Percentiles rank a stretch among this genome's conserved stretches.
phyloP scores from a whole-genome alignment of 768 basidiomycete genomes.

The Nevesoporus exiguus region DNA sequence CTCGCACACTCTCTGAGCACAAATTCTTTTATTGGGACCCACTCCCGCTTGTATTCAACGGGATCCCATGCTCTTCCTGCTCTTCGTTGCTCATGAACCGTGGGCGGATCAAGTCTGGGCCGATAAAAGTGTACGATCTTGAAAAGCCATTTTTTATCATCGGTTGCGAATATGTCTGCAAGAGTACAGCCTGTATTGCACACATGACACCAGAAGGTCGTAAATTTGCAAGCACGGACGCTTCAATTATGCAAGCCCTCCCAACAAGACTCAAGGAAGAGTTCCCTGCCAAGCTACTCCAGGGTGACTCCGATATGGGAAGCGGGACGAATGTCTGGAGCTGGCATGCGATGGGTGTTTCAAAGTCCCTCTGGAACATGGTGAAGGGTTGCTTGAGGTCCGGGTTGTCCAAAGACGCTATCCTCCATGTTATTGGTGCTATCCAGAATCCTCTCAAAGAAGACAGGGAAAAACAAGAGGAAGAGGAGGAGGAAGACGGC shows the following conservation, averaged over 20 bases:
- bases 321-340: slow-evolving; percentile 64
- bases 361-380: slow-evolving; percentile 69
- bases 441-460: slow-evolving; percentile 45
- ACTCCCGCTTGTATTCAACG: slow-evolving; percentile 77
- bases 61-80: slow-evolving; percentile 71
- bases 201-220: slow-evolving; percentile 50
- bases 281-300: slow-evolving; percentile 63
- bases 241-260: slow-evolving; percentile 65
- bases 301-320: slow-evolving; percentile 56
- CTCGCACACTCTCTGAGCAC: slow-evolving; percentile 69
- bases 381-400: slow-evolving; percentile 55
- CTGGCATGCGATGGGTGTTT: slow-evolving; percentile 75
- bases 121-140: slow-evolving; percentile 76
- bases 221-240: slow-evolving; percentile 68
- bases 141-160: slow-evolving; percentile 80
- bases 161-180: slow-evolving; percentile 77
- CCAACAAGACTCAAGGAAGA: slow-evolving; percentile 68
- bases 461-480: slow-evolving; percentile 34
- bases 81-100: slow-evolving; percentile 56
- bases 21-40: slow-evolving; percentile 89
- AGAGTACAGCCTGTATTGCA: slow-evolving; percentile 45
- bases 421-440: slow-evolving; percentile 53
- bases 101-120: slow-evolving; percentile 71
- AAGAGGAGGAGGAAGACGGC: slow-evolving; percentile 33
- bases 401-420: slow-evolving; percentile 60